phyloP scores from a whole-genome alignment of 2,329 filamentous ascomycete genomes.

The Fusarium sp. region DNA sequence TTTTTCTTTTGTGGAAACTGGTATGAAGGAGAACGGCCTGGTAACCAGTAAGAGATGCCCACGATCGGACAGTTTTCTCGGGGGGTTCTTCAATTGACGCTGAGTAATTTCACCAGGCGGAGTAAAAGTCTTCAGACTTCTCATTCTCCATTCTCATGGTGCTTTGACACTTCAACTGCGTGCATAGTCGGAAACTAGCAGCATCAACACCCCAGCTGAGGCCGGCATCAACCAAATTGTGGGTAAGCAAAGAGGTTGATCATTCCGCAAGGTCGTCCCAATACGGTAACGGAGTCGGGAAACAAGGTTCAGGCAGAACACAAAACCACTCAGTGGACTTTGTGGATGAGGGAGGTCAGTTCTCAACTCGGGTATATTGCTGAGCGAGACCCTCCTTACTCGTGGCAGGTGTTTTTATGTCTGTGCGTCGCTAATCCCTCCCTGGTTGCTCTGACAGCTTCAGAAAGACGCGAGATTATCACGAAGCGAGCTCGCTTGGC shows the following conservation, averaged over 20 bases:
- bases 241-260: slow-evolving; percentile 31
- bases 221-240: slow-evolving; percentile 31
- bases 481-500: slow-evolving; percentile 12
- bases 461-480: slow-evolving; percentile 30
- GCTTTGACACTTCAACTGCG: slow-evolving; percentile 6
- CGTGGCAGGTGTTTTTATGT: slow-evolving; percentile 20
- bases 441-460: slow-evolving; percentile 33
- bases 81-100: slow-evolving; percentile 2
- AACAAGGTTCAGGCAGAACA: slow-evolving; percentile 42
- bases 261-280: slow-evolving; percentile 31
- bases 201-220: slow-evolving; percentile 32
- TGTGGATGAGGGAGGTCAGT: slow-evolving; percentile 20
- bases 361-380: slow-evolving; percentile 26
- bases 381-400: slow-evolving; percentile 22
- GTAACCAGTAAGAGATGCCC: slow-evolving; percentile 21
- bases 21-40: neutral
- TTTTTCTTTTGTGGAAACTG: slow-evolving; percentile 11
- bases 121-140: slow-evolving; percentile 12
- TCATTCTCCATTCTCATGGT: slow-evolving; percentile 8
- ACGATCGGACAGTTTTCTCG: slow-evolving; percentile 8
- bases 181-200: slow-evolving; percentile 26
- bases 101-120: slow-evolving; percentile 11
- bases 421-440: slow-evolving; percentile 27
- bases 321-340: slow-evolving; percentile 26
- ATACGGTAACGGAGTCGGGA: slow-evolving; percentile 32